Base-by-base conservation (phyloP, 352 stramenopile genomes). In the Globisporangium emineosum region DNA sequence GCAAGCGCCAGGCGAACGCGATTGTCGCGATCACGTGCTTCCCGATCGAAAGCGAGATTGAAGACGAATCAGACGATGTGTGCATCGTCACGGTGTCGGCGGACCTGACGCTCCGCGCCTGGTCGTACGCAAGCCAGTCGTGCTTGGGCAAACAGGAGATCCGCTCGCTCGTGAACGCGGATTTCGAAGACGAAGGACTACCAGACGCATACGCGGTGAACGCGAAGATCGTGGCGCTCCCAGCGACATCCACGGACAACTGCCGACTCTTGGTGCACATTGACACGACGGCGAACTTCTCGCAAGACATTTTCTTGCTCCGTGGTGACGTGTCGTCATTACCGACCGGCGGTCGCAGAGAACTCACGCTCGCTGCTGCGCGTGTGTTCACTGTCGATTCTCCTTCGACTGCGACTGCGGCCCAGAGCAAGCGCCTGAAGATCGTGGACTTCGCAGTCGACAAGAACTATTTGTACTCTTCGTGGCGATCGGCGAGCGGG, bases 391-490 rank as follows among this genome's bases (percentile, higher is more conserved):
- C 72, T 1, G 66, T 89, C 1, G 40, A 59, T 12, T 40, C 57
- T 19, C n/a, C 49, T 17, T 55, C 43, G 2, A 23, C 51, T 21
- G 35, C 17, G 17, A 3, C 64, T 55, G 43, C 40, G 13, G 58
- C 68, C 43, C 42, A 45, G 1, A 75, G 79, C 32, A 74, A 83
- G 29, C 70, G 81, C 1, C 65, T 88, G 2, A 86, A 83, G 55
- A 81, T 93, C 61, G 77, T 93, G 23, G 81, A 91, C 57, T 91
- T 93, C 66, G 75, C 76, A 0, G 74, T 91, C 10, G 79, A 93
- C 45, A 79, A 88, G 45, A 81, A 78, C 29, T 80, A 79, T 25
- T 56, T 93, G 37, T 90, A 87, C 45, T 91, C 80, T n/a, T 81
- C 78, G 1, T 93, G 84, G 83, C 73, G 83, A 1, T 90, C 80